Conservation (phyloP, 1,284 basidiomycete genomes). For the Ganoderma meredithae region DNA sequence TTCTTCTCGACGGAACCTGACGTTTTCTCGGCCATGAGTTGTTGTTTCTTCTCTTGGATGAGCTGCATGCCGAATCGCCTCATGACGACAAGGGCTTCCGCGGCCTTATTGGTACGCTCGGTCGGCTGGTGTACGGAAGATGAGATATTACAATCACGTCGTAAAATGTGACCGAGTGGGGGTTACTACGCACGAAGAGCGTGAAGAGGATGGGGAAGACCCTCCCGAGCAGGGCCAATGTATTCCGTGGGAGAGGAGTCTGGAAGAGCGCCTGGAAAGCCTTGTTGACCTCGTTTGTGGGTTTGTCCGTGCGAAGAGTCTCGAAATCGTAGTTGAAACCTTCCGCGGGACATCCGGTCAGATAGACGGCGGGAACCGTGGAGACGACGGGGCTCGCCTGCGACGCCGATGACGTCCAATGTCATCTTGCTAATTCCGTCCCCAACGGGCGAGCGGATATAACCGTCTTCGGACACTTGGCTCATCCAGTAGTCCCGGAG, state of each 20-base stretch:
- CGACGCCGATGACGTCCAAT: constrained; percentile 59
- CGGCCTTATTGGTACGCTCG: constrained; percentile 31
- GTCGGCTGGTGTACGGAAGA: constrained; percentile 40
- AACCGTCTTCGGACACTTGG: constrained; percentile 19
- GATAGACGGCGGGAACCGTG: background rate
- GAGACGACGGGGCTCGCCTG: constrained; percentile 42
- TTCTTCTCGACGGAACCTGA: constrained; percentile 31
- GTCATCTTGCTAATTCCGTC: constrained; percentile 52
- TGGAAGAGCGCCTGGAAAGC: constrained; percentile 45
- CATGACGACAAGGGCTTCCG: constrained; percentile 40
- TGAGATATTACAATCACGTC: background rate
- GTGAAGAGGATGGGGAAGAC: constrained; percentile 20
- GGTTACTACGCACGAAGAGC: background rate
- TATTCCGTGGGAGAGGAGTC: background rate
- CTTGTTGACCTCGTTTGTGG: constrained; percentile 47
- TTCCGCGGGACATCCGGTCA: constrained; percentile 17
- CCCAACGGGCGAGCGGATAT: constrained; percentile 45
- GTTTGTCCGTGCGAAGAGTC: constrained; percentile 38
- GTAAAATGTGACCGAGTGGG: background rate
- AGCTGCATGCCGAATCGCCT: constrained; percentile 44
- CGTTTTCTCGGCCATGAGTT: constrained; percentile 31
- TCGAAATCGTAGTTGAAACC: constrained; percentile 64
- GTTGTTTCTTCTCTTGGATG: constrained; percentile 32
- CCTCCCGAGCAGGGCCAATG: background rate
- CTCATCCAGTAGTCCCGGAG: constrained; percentile 41